These are phyloP conservation scores for Eustoma russellianum DNA, from an alignment of 257 asterid genomes.

Conservation along the genomic window DNA sequence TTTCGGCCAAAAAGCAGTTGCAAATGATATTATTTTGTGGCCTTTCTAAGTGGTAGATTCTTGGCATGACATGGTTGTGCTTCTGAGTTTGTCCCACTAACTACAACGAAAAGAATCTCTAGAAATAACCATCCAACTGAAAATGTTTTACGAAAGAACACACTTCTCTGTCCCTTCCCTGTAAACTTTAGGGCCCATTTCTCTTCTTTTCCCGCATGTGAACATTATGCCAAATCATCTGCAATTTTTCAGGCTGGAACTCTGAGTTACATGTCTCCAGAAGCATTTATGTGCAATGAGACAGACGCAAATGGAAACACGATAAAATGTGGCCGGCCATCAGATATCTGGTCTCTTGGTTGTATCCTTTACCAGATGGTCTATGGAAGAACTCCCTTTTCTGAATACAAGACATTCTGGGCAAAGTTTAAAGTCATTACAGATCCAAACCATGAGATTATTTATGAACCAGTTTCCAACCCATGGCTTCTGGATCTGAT, in stretches of 20 bases:
- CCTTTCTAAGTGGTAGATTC: too few relatives aligned
- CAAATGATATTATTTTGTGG: background rate
- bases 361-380: constrained; percentile 99
- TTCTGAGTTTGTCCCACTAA: too few relatives aligned
- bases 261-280: constrained; percentile 98
- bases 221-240: background rate
- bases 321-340: constrained; percentile 92
- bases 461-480: constrained; percentile 67
- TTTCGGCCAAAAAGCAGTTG: background rate
- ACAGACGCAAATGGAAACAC: constrained; percentile 78
- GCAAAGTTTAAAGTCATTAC: constrained; percentile 96
- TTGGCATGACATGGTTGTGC: too few relatives aligned
- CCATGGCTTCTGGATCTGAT: constrained; percentile 92
- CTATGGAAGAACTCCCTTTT: constrained; percentile 87
- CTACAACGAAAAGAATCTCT: too few relatives aligned
- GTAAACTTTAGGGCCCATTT: too few relatives aligned
- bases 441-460: constrained; percentile 65
- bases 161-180: too few relatives aligned
- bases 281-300: constrained; percentile 96
- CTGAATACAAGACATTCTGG: constrained; percentile 95
- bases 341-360: constrained; percentile 98
- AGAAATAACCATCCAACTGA: too few relatives aligned
- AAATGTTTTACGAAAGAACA: too few relatives aligned
- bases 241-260: constrained; percentile 72
- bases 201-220: too few relatives aligned